Base-by-base conservation (phyloP, 2,329 filamentous ascomycete genomes). In the Hirsutella rhossiliensis region DNA sequence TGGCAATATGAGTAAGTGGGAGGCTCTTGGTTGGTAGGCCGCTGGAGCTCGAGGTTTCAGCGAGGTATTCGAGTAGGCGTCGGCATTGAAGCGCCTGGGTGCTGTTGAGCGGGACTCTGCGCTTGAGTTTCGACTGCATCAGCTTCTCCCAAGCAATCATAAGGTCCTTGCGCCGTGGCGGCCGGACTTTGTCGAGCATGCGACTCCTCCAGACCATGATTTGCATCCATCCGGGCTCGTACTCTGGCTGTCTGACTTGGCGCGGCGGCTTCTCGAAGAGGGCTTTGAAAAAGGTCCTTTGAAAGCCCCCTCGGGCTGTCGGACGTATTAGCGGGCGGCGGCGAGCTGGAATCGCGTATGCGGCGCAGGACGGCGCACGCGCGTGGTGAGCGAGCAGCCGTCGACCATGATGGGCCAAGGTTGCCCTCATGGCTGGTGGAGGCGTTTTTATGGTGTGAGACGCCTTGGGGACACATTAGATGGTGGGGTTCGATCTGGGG, bases 201-300 rank as follows among this genome's bases (percentile, higher is more conserved):
- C 78, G 75, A 51, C 76, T 76, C 43, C 75, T 68, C 59, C 87
- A 75, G 46, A 84, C 75, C 54, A 84, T 74, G 65, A 95, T 76
- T 15, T 73, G 75, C 50, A 79, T 77, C 55, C 88, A 76, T 43
- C 87, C 88, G 1, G 78, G 83, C 54, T 80, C 84, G 47, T 80
- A 67, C 53, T 80, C 72, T 42, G 80, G 69, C 19, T 77, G 69
- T 58, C 78, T 81, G 38, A 80, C 62, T 45, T 74, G 66, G 46
- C 76, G 71, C 17, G 78, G 72, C 4, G 76, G 65, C 53, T 79
- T 78, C 49, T 69, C 59, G 52, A 84, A 75, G 40, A 87, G 65
- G 23, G 72, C 72, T 32, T 59, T 55, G 53, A 88, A 72, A 46
- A 89, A 78, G 4, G 73, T 72, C 41, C 66, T 54, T 30, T 53